These are phyloP conservation scores for Cyberlindnera galapagoensis DNA, from an alignment of 805 yeast species.

Conservation along the genomic window DNA sequence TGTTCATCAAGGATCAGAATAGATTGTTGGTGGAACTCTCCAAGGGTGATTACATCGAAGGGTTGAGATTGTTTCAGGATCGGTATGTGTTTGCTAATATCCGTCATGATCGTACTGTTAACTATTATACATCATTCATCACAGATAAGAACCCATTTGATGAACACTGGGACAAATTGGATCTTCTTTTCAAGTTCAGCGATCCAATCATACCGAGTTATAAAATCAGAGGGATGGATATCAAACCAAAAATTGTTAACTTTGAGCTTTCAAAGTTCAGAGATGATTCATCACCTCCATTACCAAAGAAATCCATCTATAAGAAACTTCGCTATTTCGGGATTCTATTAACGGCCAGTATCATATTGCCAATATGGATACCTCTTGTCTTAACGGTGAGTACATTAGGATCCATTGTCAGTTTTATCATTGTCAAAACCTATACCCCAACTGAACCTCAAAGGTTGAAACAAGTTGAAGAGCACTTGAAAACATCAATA, in stretches of 20 bases:
- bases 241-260: slow-evolving; percentile 48
- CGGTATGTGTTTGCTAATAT: slow-evolving; percentile 66
- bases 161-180: slow-evolving; percentile 35
- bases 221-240: slow-evolving; percentile 30
- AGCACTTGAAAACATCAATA: no score
- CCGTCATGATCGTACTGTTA: slow-evolving; percentile 78
- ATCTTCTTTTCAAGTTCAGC: slow-evolving; percentile 36
- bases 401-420: slow-evolving; percentile 29
- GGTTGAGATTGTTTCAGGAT: slow-evolving; percentile 49
- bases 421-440: slow-evolving; percentile 36
- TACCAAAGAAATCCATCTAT: slow-evolving; percentile 8
- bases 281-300: neutral
- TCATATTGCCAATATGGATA: slow-evolving; percentile 42
- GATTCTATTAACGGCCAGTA: slow-evolving; percentile 15
- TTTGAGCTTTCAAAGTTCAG: slow-evolving; percentile 28
- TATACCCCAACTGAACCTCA: slow-evolving; percentile 13
- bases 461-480: slow-evolving; percentile 8
- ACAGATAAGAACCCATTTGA: slow-evolving; percentile 71
- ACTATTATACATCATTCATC: slow-evolving; percentile 79
- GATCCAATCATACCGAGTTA: slow-evolving; percentile 31
- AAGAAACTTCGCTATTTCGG: slow-evolving; percentile 21
- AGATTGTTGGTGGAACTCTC: slow-evolving; percentile 37
- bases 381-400: slow-evolving; percentile 35
- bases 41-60: slow-evolving; percentile 41
- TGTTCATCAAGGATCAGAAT: slow-evolving; percentile 49